Base-by-base conservation (phyloP, 2,329 filamentous ascomycete species). In the Grosmannia clavigera region DNA sequence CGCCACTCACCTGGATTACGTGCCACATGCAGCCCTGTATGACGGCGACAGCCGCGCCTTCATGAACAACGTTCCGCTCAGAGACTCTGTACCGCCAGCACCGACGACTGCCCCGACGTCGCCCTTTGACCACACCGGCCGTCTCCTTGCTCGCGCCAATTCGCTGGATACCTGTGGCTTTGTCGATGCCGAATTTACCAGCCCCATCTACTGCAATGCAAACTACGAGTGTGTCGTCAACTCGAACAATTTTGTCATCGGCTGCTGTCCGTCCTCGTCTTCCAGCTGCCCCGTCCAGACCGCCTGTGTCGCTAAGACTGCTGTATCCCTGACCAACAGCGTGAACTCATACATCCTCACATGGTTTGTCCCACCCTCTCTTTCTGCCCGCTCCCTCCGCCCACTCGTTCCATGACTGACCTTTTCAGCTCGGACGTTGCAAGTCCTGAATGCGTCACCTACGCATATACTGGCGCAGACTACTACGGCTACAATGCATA, bases 221-320 rank as follows among this genome's bases (percentile, higher is more conserved):
- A 64, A 63, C 7, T 61, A 65, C 7, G 60, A 54, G 19, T 73
- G 71, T 57, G 67, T 68, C 14, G 67, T 64, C 64, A 70, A 73
- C 67, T 64, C 63, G 40, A n/a, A 60, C 31, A 58, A 63, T 48
- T 67, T 60, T 2, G 60, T 66, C 3, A 64, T 70, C 10, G 71
- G 71, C 40, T 73, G 72, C 65, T 73, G 72, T 43, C 64, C 67
- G 48, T 65, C 68, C 35, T 57, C 58, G 10, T 60, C 65, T 10
- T 62, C 62, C 1, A 58, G 31, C 22, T 69, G 69, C 62, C 58
- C 60, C 9, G 55, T 70, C 35, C 61, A 55, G 38, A 72, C 70
- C 3, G 64, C 64, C 2, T 73, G 71, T 60, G 59, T 66, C 12
- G 67, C 70, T 38, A 65, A 61, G 31, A 65, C 67, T 12, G 64